These are phyloP conservation scores for Arabidopsis thaliana DNA, from an alignment of 345 rosid species.

Conservation along the genomic window DNA sequence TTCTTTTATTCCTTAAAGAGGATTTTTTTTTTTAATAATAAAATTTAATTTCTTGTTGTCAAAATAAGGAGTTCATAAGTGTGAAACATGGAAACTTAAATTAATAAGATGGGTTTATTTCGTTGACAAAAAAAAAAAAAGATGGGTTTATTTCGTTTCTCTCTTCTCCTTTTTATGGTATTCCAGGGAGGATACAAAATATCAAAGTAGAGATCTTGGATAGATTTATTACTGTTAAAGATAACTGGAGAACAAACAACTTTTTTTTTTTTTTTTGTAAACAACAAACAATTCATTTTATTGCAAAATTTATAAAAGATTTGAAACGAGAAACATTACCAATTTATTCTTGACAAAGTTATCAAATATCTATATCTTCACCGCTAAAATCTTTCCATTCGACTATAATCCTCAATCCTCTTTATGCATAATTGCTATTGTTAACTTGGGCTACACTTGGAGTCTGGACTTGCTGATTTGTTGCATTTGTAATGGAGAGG, in stretches of 20 bases:
- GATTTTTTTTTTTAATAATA: neutral
- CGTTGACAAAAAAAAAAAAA: neutral
- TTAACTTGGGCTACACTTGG: neutral
- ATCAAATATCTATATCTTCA: neutral
- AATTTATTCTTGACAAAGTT: neutral
- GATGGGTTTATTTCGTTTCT: neutral
- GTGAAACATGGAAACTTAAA: slow-evolving; percentile 14
- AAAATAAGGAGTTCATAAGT: slow-evolving; percentile 16
- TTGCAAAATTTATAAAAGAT: neutral
- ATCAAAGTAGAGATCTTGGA: neutral
- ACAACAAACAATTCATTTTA: neutral
- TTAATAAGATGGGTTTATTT: slow-evolving; percentile 20
- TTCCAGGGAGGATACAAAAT: neutral
- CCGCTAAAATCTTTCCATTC: neutral
- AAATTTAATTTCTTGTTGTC: slow-evolving; percentile 9
- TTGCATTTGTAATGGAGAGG: slow-evolving; percentile 4
- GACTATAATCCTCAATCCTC: neutral
- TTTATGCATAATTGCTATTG: neutral
- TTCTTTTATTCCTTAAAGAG: neutral
- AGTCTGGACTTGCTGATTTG: slow-evolving; percentile 1
- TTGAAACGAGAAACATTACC: slow-evolving; percentile 3
- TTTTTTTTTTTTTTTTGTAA: too few relatives aligned
- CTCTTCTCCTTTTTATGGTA: neutral
- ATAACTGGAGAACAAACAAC: neutral
- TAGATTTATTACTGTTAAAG: neutral